Base-by-base conservation (phyloP, 1,284 basidiomycete species). In the Puccinia novopanici region DNA sequence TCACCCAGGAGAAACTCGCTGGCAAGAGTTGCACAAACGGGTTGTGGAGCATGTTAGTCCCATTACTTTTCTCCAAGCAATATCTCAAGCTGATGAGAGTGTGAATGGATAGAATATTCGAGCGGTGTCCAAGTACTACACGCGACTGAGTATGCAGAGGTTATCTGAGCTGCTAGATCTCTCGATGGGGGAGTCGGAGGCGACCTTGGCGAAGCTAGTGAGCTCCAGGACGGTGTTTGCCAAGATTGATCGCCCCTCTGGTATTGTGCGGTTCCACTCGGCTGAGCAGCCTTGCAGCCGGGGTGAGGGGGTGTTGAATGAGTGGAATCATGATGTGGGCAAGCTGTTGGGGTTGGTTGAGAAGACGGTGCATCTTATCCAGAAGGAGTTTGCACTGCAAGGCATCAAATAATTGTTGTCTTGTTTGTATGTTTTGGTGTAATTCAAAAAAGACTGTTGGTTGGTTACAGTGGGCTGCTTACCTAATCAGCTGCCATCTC, bases 251-350 rank as follows among this genome's bases (percentile, higher is more conserved):
- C 90, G 97, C 71, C 95, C 95, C 50, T 89, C 91, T 0, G 95
- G 94, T 0, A 89, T 98, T 80, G 91, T 99, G 80, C 92, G 89
- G 84, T 99, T 99, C 88, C 90, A 85, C 83, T 82, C 55, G 90
- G 88, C 84, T 91, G 90, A 86, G 89, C 88, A 85, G 91, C 89
- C 83, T 82, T 3, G 3, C 22, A 82, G 90, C 92, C 1, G 94
- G 96, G 85, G 93, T 2, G 67, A 78, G 24, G 22, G 95, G 84
- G 91, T 93, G 8, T 91, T 99, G 89, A 99, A 99, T 84, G 92
- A 92, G 82, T 99, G 97, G 97, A 95, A 92, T 86, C 92, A 90
- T 30, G 95, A 99, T 85, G 93, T 99, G 89, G 91, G 92, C 85
- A 94, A 92, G 86, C 87, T 99, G 84, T 85, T 87, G 84, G 82